Evolutionary conservation across 202 grass and related monocot species (phyloP).

Genomic region (Panicum hallii): DNA sequence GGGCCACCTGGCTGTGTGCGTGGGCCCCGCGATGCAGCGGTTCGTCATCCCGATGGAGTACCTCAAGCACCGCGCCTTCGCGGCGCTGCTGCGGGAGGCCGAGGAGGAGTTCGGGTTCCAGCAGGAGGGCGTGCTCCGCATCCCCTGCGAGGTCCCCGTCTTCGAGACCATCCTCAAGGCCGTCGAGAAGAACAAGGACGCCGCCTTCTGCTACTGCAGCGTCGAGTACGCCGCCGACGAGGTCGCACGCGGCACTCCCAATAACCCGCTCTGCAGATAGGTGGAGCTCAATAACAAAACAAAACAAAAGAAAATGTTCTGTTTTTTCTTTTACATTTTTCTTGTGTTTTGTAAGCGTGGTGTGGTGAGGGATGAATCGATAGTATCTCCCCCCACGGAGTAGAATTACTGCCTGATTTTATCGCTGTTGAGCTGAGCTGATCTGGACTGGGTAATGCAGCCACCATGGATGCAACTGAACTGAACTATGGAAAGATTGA

Average conservation of each 20-base stretch:
- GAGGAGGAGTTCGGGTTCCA: constrained; percentile 99
- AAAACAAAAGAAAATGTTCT: background rate
- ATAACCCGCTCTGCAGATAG: constrained; percentile 64
- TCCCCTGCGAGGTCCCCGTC: constrained; percentile 83
- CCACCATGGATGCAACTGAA: constrained; percentile 1
- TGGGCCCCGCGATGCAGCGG: constrained; percentile 73
- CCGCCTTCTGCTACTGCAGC: constrained; percentile 68
- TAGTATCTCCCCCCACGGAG: constrained; percentile 58
- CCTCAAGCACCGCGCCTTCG: constrained; percentile 78
- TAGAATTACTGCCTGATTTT: constrained; percentile 42
- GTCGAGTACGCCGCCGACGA: constrained; percentile 54
- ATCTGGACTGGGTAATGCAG: constrained; percentile 48
- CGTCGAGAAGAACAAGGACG: constrained; percentile 77
- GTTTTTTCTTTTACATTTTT: background rate
- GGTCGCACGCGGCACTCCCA: constrained; percentile 41
- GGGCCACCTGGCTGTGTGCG: constrained; percentile 87
- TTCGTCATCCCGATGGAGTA: constrained; percentile 93
- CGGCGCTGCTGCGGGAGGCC: constrained; percentile 75
- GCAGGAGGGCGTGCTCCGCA: constrained; percentile 86
- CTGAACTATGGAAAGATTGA: constrained; percentile 38
- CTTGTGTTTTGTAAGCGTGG: constrained; percentile 21
- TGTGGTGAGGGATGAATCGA: constrained; percentile 65
- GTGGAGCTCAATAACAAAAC: background rate
- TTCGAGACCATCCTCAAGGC: constrained; percentile 74
- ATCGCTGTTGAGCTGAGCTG: constrained; percentile 17